Percentiles rank a stretch among this genome's conserved stretches.
Conservation (phyloP, 495 filamentous ascomycete genomes). For the Podospora pseudoanserina region DNA sequence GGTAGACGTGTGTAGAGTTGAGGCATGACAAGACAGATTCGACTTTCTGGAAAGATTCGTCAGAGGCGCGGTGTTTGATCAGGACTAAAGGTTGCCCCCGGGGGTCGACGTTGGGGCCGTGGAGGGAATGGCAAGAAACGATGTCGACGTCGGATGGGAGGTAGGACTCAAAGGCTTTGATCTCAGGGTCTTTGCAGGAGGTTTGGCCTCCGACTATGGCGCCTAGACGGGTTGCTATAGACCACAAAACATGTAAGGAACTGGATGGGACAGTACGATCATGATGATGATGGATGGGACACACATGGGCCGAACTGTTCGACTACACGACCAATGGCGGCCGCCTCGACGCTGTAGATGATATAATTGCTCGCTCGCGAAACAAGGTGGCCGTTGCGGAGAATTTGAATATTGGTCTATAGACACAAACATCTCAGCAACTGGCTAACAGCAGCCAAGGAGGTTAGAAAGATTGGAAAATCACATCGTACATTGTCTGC, state of each 20-base stretch:
- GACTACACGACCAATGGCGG: conserved; percentile 79
- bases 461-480: conserved; percentile 11
- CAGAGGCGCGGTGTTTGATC: conserved; percentile 85
- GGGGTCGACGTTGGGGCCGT: conserved; percentile 86
- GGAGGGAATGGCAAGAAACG: conserved; percentile 93
- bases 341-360: conserved; percentile 95
- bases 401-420: conserved; percentile 71
- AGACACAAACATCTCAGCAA: conserved; percentile 54
- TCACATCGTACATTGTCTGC: conserved; percentile 56
- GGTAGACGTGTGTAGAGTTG: conserved; percentile 74
- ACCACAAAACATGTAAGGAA: conserved; percentile 19
- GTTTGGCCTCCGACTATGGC: conserved; percentile 97
- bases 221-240: conserved; percentile 81
- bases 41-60: conserved; percentile 71
- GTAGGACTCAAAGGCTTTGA: conserved; percentile 85
- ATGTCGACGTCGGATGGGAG: conserved; percentile 88
- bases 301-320: conserved; percentile 87
- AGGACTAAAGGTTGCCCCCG: conserved; percentile 85
- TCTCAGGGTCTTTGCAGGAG: conserved; percentile 96
- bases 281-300: conserved; percentile 29
- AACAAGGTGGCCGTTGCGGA: conserved; percentile 89
- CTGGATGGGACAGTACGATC: not conserved
- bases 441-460: conserved; percentile 32
- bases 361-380: conserved; percentile 94
- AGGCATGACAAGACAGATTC: conserved; percentile 77